A percentile compares a stretch with the other conserved stretches of the same genome.
These are phyloP conservation scores for Chrysosporium queenslandicum DNA, from an alignment of 2,329 filamentous ascomycete species.

Conservation along the genomic window DNA sequence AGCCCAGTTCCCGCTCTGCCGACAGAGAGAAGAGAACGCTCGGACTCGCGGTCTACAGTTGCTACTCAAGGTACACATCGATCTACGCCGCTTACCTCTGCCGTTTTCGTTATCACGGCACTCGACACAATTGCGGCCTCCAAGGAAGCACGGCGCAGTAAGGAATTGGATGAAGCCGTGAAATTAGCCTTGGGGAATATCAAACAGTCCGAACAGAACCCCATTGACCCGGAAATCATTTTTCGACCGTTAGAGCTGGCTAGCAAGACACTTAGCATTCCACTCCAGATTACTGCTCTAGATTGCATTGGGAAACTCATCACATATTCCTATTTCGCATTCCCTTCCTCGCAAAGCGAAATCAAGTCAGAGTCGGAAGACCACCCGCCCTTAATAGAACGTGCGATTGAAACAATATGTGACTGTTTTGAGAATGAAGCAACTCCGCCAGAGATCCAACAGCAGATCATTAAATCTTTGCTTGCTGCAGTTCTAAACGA, in stretches of 20 bases:
- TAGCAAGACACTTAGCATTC: constrained; percentile 73
- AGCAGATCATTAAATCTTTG: constrained; percentile 96
- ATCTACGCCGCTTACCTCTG: constrained; percentile 69
- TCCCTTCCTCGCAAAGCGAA: constrained; percentile 40
- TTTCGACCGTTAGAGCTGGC: constrained; percentile 87
- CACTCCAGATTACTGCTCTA: constrained; percentile 77
- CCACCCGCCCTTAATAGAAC: constrained; percentile 68
- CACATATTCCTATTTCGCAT: constrained; percentile 95
- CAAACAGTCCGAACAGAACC: constrained; percentile 68
- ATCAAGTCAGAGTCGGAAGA: constrained; percentile 36
- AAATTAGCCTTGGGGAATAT: constrained; percentile 75
- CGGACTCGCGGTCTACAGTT: constrained; percentile 52
- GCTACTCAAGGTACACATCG: constrained; percentile 43
- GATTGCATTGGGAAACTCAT: constrained; percentile 99
- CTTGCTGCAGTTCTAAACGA: constrained; percentile 93
- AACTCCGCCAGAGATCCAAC: constrained; percentile 80
- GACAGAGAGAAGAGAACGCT: constrained; percentile 30
- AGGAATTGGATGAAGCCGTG: constrained; percentile 70
- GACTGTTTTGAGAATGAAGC: constrained; percentile 97
- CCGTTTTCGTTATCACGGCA: constrained; percentile 90
- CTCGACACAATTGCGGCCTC: constrained; percentile 84
- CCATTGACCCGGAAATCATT: constrained; percentile 81
- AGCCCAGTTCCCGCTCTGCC: background rate
- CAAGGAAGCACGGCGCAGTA: constrained; percentile 81
- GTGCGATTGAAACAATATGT: constrained; percentile 97